Base-by-base conservation (phyloP, 2,329 filamentous ascomycete genomes). In the Lecanicillium sp. region DNA sequence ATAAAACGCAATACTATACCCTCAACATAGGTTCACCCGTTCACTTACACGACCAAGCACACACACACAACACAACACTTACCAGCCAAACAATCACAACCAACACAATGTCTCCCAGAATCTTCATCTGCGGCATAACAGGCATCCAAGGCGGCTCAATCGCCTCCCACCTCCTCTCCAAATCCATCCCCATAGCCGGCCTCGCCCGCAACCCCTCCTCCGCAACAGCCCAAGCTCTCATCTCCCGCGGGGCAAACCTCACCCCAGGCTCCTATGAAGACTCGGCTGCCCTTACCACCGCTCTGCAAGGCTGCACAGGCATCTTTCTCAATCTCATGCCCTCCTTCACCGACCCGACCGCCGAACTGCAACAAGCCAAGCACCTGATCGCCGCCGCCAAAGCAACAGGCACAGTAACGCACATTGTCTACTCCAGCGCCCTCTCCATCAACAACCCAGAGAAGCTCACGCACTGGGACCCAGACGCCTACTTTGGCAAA, bases 71-170 rank as follows among this genome's bases (percentile, higher is more conserved):
- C 31, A 14, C 8, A 19, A 35, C 9, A 34, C 13, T n/a, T n/a
- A 6, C 16, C 9, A 34, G 1, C 32, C 16, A 14, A 14, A 12
- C 16, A 34, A 33, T 11, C 6, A 19, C 17, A 12, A 19, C 14
- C 7, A 33, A 18, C 47, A 56, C 20, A 48, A 45, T 63, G 58
- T 30, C 55, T 38, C 43, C 55, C 44, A 55, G 45, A 17, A 53
- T 59, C 25, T 68, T 67, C 44, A 54, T 68, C 42, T 53, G 51
- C 40, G 58, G 55, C 36, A 60, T 59, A 6, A 68, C 65, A 2
- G 64, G 65, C 19, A 55, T 43, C 29, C 62, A 65, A 43, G 65
- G 65, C 33, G 53, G 53, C 4, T 53, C 59, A 9, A 42, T 66
- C 18, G 52, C 57, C 37, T 50, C 52, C 20, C 47, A 55, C 28